Conservation (phyloP, 805 yeast genomes). For the Candida methanosorbosa region DNA sequence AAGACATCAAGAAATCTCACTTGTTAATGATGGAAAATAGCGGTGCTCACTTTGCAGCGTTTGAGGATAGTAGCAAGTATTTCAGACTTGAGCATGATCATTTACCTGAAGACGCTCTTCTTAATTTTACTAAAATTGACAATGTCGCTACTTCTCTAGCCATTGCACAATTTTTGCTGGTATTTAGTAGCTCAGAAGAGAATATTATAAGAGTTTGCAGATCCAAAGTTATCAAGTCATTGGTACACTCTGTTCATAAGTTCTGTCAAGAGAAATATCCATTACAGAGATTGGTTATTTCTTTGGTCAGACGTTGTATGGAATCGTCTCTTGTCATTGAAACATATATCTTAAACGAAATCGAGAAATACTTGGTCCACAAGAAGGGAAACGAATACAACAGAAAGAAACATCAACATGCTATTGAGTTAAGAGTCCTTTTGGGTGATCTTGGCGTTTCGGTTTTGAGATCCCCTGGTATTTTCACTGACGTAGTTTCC, state of each 20-base stretch:
- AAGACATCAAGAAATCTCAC: too few species aligned
- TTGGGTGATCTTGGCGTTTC: constrained; percentile 43
- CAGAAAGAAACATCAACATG: constrained; percentile 8
- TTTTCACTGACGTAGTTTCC: constrained; percentile 16
- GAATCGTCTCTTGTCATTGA: constrained; percentile 49
- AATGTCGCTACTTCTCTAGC: too few species aligned
- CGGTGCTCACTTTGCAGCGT: too few species aligned
- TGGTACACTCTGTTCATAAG: constrained; percentile 34
- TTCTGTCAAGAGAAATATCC: constrained; percentile 26
- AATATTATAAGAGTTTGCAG: constrained; percentile 32
- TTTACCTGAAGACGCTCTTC: too few species aligned
- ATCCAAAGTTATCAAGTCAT: constrained; percentile 36
- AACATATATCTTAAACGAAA: constrained; percentile 40
- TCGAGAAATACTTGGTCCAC: constrained; percentile 37
- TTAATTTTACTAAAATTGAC: too few species aligned
- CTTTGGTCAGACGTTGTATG: constrained; percentile 58
- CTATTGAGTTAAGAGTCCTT: constrained; percentile 36
- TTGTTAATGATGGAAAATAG: too few species aligned
- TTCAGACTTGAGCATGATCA: too few species aligned
- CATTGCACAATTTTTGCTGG: too few species aligned
- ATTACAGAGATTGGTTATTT: constrained; percentile 39
- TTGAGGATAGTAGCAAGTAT: too few species aligned
- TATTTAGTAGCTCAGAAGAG: too few species aligned
- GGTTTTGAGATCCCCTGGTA: constrained; percentile 27
- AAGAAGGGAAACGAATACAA: constrained; percentile 17